Conservation (phyloP, 2,329 filamentous ascomycete genomes). For the Beauveria rudraprayagi region DNA sequence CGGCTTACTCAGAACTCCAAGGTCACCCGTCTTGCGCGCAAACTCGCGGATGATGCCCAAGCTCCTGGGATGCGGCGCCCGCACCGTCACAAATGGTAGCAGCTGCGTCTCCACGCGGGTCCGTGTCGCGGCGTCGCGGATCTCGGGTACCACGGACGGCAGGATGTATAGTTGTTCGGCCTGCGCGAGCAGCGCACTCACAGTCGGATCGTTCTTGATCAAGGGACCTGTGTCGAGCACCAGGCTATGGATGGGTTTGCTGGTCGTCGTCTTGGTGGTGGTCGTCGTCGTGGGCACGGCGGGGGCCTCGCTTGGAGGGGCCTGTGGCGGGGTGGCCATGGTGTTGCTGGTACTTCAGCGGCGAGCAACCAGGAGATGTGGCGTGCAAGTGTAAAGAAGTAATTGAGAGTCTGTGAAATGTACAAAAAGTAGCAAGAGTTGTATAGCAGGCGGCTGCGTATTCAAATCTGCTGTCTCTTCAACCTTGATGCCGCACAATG, state of each 20-base stretch:
- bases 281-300: not conserved
- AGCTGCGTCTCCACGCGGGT: conserved; percentile 76
- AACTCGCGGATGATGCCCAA: conserved; percentile 76
- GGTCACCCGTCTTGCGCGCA: conserved; percentile 80
- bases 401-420: not conserved
- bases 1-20: conserved; percentile 76
- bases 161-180: conserved; percentile 75
- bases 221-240: conserved; percentile 88
- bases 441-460: not conserved
- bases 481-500: conserved; percentile 6
- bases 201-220: conserved; percentile 83
- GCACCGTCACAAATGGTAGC: conserved; percentile 72
- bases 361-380: too few relatives aligned
- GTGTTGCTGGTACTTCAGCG: not conserved
- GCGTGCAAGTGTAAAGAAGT: not conserved
- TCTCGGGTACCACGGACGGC: conserved; percentile 79
- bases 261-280: conserved; percentile 10
- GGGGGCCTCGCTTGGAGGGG: conserved; percentile 5
- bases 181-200: conserved; percentile 72
- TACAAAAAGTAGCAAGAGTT: not conserved
- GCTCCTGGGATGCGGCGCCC: conserved; percentile 67
- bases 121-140: conserved; percentile 75
- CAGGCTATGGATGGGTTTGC: conserved; percentile 71
- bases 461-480: not conserved
- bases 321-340: conserved; percentile 10